A percentile compares a stretch with the other conserved stretches of the same genome.
These are phyloP conservation scores for Solanum appendiculatum DNA, from an alignment of 257 asterid genomes.

Conservation along the genomic window DNA sequence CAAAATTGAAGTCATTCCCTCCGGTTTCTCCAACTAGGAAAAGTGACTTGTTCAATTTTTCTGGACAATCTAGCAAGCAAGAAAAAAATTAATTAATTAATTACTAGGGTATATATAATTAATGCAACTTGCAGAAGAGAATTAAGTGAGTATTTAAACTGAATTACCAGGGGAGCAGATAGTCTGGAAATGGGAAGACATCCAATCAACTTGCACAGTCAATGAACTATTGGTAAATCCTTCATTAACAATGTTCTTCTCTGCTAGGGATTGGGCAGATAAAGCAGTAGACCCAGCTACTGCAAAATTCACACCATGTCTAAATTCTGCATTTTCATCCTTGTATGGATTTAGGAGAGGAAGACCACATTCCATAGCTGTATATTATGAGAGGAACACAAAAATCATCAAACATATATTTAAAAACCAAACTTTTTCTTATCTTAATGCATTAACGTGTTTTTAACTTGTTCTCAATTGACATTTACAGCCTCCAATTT, in stretches of 20 bases:
- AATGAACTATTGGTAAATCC: constrained; percentile 5
- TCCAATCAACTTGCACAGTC: constrained; percentile 4
- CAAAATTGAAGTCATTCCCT: neutral
- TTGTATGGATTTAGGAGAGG: constrained; percentile 2
- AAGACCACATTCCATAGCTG: constrained; percentile 4
- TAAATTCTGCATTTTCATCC: neutral
- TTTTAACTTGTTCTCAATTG: too few species aligned
- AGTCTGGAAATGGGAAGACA: constrained; percentile 9
- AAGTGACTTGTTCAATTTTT: neutral
- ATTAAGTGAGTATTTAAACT: too few species aligned
- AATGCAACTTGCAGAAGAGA: neutral
- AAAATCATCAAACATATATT: neutral
- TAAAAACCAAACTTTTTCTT: too few species aligned
- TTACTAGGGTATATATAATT: neutral
- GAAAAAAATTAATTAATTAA: neutral
- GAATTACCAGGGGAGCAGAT: neutral
- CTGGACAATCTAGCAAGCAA: neutral
- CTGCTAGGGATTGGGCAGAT: neutral
- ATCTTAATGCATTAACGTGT: too few species aligned
- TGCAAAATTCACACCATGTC: constrained; percentile 12
- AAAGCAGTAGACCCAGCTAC: constrained; percentile 12
- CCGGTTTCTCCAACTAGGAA: constrained; percentile 18
- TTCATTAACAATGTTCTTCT: neutral
- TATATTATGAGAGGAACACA: neutral
- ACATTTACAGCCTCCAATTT: too few species aligned